Base-by-base conservation (phyloP, 176 grass and related monocot genomes). In the Zizania latifolia region DNA sequence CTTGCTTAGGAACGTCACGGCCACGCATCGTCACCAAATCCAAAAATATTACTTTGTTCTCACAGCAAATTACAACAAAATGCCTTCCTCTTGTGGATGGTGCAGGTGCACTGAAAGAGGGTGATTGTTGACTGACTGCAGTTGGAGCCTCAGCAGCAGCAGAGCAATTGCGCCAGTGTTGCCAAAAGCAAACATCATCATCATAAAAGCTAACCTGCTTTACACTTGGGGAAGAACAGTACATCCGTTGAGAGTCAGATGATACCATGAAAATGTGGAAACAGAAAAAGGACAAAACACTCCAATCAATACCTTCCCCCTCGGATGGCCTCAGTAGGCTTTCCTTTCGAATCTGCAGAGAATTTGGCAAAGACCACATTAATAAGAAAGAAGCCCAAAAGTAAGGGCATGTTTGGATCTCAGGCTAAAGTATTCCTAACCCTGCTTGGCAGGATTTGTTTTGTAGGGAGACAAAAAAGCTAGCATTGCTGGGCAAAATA, bases 51-150 rank as follows among this genome's bases (percentile, higher is more conserved):
- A 88, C 95, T 87, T 99, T 99, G 61, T 99, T 99, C 82, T 94
- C 95, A 62, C 95, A 99, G 43, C 92, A 99, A 92, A 99, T 94
- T 37, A 99, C 92, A 70, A 99, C 88, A 94, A 99, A 99, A 78
- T 99, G 95, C 38, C 95, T 88, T 86, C 95, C 95, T 88, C 89
- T 87, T 57, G 95, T 99, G 37, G 95, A 99, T 68, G 95, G 89
- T 55, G 90, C 86, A 69, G 91, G 92, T 37, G 88, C 76, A 86
- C 69, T 92, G 79, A 94, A 92, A 66, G 86, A 85, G 29, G 89
- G 86, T 11, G 91, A 84, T 40, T 92, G 76, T 54, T 94, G 92
- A 87, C 75, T 99, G 78, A 88, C 89, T 81, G 95, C 84, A 65
- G 79, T 79, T 70, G 91, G 95, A 62, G 89, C 89, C 70, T 99